Evolutionary conservation across 177 flowering plant species (phyloP).

Genomic region (Telopea speciosissima): DNA sequence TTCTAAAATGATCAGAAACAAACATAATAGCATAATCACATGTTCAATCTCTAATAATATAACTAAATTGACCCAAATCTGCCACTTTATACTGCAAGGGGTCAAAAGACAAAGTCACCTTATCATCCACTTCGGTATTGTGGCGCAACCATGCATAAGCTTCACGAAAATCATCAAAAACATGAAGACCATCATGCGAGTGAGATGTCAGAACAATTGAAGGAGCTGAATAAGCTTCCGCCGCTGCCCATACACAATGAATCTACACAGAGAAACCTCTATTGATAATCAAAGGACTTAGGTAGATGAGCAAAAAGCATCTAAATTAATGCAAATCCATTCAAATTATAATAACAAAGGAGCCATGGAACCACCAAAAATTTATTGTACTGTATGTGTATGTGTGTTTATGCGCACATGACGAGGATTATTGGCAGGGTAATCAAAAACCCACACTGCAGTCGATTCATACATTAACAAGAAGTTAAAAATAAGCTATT

Average conservation of each 20-base stretch:
- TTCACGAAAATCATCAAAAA: conserved; percentile 99
- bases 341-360: no score
- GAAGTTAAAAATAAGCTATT: no score
- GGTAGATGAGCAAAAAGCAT: neutral
- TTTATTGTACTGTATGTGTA: no score
- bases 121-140: conserved; percentile 96
- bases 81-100: neutral
- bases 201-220: conserved; percentile 92
- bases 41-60: neutral
- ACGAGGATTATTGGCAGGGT: no score
- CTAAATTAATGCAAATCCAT: neutral
- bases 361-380: no score
- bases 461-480: no score
- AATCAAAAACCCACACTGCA: no score
- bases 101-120: conserved; percentile 38
- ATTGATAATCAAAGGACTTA: neutral
- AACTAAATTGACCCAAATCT: neutral
- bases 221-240: conserved; percentile 99
- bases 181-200: conserved; percentile 86
- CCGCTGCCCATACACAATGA: conserved; percentile 99
- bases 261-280: conserved; percentile 42
- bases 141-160: conserved; percentile 98
- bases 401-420: no score
- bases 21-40: neutral
- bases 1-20: no score